Conservation (phyloP, 192 early-diverging fungal species). For the Funneliformis mosseae region DNA sequence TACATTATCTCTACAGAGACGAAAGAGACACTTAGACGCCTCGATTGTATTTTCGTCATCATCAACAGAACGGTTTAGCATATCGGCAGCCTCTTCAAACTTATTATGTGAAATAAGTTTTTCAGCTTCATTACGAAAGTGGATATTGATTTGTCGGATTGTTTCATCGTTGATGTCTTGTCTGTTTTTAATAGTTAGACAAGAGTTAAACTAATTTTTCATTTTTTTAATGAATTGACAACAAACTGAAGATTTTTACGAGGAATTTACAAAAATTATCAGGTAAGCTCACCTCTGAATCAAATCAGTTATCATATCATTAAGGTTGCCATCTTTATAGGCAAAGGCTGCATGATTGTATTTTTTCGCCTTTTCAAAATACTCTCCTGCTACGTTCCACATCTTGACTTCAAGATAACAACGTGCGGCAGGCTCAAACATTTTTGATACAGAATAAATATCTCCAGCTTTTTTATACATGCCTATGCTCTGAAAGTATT, state of each 20-base stretch:
- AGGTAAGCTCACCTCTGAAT: constrained; percentile 10
- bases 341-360: constrained; percentile 3
- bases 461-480: constrained; percentile 24
- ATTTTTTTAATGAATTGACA: no score
- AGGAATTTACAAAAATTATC: no score
- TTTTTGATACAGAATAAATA: background rate
- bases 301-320: constrained; percentile 7
- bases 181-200: no score
- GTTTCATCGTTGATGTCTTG: no score
- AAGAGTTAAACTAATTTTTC: no score
- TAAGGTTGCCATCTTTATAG: constrained; percentile 6
- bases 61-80: background rate
- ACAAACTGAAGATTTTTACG: no score
- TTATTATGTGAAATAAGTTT: background rate
- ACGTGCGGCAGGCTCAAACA: constrained; percentile 18
- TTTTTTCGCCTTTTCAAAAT: constrained; percentile 13
- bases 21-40: background rate
- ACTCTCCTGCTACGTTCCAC: background rate
- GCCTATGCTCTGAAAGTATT: background rate
- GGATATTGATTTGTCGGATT: no score
- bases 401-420: background rate
- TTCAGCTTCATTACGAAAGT: background rate
- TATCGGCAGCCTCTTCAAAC: background rate
- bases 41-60: background rate
- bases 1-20: constrained; percentile 12